These are phyloP conservation scores for Myriosclerotinia curreyana DNA, from an alignment of 2,329 filamentous ascomycete species.

Conservation along the genomic window DNA sequence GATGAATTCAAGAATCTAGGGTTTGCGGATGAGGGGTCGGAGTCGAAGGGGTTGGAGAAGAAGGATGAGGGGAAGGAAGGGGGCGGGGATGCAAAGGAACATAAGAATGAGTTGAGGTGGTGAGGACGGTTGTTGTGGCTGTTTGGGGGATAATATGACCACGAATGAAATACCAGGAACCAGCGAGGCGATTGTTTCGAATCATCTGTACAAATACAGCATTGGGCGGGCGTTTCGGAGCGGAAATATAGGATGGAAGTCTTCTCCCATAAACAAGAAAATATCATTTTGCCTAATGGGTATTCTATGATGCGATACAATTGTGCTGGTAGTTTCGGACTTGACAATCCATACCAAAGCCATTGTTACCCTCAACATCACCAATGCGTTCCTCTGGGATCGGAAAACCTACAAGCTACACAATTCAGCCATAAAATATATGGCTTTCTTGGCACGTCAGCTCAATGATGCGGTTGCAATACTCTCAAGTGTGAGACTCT, in stretches of 20 bases:
- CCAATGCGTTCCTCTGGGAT: not conserved
- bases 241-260: not conserved
- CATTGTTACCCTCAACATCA: too few relatives aligned
- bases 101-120: conserved; percentile 37
- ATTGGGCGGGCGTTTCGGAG: conserved; percentile 9
- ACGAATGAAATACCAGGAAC: not conserved
- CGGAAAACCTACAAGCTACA: not conserved
- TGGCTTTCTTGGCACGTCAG: not conserved
- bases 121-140: not conserved
- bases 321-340: not conserved
- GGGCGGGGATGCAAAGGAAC: conserved; percentile 28
- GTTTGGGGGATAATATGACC: not conserved
- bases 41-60: conserved; percentile 26
- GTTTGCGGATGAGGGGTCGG: conserved; percentile 48
- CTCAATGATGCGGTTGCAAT: too few relatives aligned
- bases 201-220: conserved; percentile 12
- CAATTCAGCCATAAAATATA: not conserved
- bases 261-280: not conserved
- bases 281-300: not conserved
- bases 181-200: not conserved
- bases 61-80: conserved; percentile 24
- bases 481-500: not conserved
- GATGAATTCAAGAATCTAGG: conserved; percentile 95
- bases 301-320: not conserved
- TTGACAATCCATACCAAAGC: not conserved